Evolutionary conservation across 2,329 filamentous ascomycete species (phyloP).

Genomic region (Ilyonectria robusta): DNA sequence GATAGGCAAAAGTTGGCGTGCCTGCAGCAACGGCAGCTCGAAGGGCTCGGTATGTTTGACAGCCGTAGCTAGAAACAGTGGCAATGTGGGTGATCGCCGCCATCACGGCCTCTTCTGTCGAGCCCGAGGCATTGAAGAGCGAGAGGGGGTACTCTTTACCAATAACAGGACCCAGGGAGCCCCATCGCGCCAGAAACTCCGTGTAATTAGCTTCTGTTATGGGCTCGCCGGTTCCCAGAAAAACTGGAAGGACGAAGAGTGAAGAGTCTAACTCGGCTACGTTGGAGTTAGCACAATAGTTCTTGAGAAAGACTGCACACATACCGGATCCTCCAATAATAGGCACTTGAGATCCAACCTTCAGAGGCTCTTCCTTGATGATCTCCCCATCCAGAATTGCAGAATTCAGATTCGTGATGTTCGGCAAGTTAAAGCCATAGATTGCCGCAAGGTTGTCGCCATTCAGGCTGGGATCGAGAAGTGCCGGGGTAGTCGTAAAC

Average conservation of each 20-base stretch:
- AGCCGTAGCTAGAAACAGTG: slow-evolving; percentile 31
- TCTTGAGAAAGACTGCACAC: background rate
- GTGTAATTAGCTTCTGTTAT: slow-evolving; percentile 35
- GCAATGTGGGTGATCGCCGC: slow-evolving; percentile 31
- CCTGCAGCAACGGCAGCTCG: slow-evolving; percentile 22
- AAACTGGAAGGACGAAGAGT: slow-evolving; percentile 29
- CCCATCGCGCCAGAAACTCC: slow-evolving; percentile 30
- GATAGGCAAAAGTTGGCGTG: slow-evolving; percentile 34
- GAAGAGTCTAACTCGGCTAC: slow-evolving; percentile 30
- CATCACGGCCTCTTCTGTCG: slow-evolving; percentile 21
- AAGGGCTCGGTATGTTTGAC: slow-evolving; percentile 27
- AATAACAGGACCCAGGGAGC: slow-evolving; percentile 16
- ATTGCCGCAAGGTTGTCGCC: slow-evolving; percentile 1
- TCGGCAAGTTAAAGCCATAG: slow-evolving; percentile 31
- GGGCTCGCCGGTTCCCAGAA: background rate
- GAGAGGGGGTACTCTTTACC: slow-evolving; percentile 33
- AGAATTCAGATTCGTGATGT: slow-evolving; percentile 23
- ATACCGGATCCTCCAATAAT: slow-evolving; percentile 30
- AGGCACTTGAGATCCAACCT: slow-evolving; percentile 31
- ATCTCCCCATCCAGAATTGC: slow-evolving; percentile 26
- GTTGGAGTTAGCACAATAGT: background rate
- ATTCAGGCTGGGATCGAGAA: slow-evolving; percentile 16
- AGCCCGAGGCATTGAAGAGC: slow-evolving; percentile 29
- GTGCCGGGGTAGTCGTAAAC: slow-evolving; percentile 13
- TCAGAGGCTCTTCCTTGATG: slow-evolving; percentile 28